Base-by-base conservation (phyloP, 2,329 filamentous ascomycete genomes). In the Paecilomyces sp. region DNA sequence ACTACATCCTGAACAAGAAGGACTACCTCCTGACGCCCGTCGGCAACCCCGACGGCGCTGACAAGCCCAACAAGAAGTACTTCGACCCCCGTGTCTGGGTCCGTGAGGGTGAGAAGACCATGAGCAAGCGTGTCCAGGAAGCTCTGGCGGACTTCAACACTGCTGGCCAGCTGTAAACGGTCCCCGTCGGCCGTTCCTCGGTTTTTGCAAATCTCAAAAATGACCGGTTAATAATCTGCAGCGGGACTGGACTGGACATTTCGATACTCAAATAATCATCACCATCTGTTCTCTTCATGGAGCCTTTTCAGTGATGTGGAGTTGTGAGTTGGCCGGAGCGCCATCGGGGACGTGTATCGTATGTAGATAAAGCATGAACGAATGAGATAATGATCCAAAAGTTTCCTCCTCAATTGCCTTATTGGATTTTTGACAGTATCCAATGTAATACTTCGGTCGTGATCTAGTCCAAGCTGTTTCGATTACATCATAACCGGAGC, bases 41-140 rank as follows among this genome's bases (percentile, higher is more conserved):
- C 68, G 94, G 94, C 72, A 99, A 97, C 85, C 93, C 93, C 66
- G 92, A 97, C 56, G 92, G 93, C 62, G 88, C 86, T 22, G 91
- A 96, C 82, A 97, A 97, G 89, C 93, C 94, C 74, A 99, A 99
- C 88, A 99, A 99, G 90, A 97, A 97, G 82, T 88, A 82, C 82
- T 92, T 90, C 70, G 87, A 89, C 81, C 91, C 92, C 70, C 88
- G 92, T 79, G 54, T 97, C 74, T 96, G 92, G 93, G 91, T 96
- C 64, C 89, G 92, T 62, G 77, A 79, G 83, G 94, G 93, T 72
- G 94, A 99, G 87, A 96, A 97, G 88, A 92, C 89, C 73, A 99
- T 97, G 94, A 85, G 83, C 73, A 80, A 82, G 70, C 90, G 94
- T 79, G 86, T 97, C 66, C 74, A 85, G 68, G 86, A 88, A 76